These are phyloP conservation scores for Moesziomyces parantarcticus DNA, from an alignment of 1,284 basidiomycete genomes.

Conservation along the genomic window DNA sequence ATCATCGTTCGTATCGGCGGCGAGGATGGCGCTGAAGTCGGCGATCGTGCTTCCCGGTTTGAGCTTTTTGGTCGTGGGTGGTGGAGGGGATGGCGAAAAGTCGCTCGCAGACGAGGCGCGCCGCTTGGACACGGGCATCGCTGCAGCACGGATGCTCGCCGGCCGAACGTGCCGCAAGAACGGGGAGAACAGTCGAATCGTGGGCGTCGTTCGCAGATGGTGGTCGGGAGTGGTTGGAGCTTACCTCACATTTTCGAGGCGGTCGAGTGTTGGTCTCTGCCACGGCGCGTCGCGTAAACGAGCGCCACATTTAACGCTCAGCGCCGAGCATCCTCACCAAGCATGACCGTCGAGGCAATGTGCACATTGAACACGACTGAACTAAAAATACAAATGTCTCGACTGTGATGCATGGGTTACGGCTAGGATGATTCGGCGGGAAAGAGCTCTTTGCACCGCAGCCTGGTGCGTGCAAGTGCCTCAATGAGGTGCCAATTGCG, in stretches of 20 bases:
- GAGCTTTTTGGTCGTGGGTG: slow-evolving; percentile 10
- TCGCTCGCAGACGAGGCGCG: slow-evolving; percentile 4
- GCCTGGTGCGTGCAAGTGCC: slow-evolving; percentile 18
- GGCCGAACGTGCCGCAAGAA: slow-evolving; percentile 2
- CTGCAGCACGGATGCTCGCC: slow-evolving; percentile 2
- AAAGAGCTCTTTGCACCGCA: slow-evolving; percentile 27
- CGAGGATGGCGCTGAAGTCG: background rate
- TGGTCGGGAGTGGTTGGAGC: background rate
- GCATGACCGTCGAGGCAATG: too few species aligned
- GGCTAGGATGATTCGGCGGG: background rate
- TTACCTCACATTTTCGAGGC: slow-evolving; percentile 2
- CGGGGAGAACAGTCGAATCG: background rate
- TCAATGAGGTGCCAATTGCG: slow-evolving; percentile 36
- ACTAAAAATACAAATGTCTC: slow-evolving; percentile 4
- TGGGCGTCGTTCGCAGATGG: background rate
- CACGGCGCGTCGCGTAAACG: slow-evolving; percentile 16
- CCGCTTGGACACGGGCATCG: slow-evolving; percentile 27
- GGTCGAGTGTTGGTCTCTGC: slow-evolving; percentile 15
- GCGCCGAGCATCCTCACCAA: background rate
- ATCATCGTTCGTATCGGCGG: too few species aligned
- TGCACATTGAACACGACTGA: background rate
- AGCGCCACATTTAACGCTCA: background rate
- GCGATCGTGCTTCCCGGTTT: slow-evolving; percentile 5
- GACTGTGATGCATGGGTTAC: slow-evolving; percentile 2
- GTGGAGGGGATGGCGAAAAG: slow-evolving; percentile 15